Conservation (phyloP, 257 asterid genomes). For the Linaria vulgaris region DNA sequence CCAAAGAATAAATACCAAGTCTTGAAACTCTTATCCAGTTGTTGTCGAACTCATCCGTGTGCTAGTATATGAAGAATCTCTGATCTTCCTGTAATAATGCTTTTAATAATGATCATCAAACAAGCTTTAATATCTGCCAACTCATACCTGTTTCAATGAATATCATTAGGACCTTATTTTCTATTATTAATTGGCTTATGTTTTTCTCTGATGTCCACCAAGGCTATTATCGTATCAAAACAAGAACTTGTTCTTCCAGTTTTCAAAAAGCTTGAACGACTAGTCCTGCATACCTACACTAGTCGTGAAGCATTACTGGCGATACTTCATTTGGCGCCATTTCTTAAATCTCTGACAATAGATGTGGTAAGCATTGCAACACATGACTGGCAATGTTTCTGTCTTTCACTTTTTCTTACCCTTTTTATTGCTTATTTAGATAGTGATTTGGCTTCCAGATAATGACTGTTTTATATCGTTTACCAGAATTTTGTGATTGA, state of each 20-base stretch:
- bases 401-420: not conserved
- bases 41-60: too few species aligned
- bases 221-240: conserved; percentile 13
- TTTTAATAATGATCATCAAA: not conserved
- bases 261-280: not conserved
- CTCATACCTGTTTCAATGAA: not conserved
- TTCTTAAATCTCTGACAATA: not conserved
- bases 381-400: not conserved
- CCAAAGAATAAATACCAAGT: too few species aligned
- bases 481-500: not conserved
- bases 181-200: not conserved
- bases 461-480: not conserved
- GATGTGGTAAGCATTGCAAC: conserved; percentile 11
- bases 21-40: too few species aligned
- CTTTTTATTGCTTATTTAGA: not conserved
- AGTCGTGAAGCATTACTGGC: not conserved
- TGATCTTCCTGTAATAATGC: too few species aligned
- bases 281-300: not conserved
- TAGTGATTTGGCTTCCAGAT: too few species aligned
- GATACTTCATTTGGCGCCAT: conserved; percentile 2
- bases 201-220: not conserved
- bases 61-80: too few species aligned
- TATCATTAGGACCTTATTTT: not conserved
- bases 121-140: too few species aligned
- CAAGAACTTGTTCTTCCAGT: not conserved